phyloP scores from a whole-genome alignment of 257 asterid genomes.

The Echium plantagineum region DNA sequence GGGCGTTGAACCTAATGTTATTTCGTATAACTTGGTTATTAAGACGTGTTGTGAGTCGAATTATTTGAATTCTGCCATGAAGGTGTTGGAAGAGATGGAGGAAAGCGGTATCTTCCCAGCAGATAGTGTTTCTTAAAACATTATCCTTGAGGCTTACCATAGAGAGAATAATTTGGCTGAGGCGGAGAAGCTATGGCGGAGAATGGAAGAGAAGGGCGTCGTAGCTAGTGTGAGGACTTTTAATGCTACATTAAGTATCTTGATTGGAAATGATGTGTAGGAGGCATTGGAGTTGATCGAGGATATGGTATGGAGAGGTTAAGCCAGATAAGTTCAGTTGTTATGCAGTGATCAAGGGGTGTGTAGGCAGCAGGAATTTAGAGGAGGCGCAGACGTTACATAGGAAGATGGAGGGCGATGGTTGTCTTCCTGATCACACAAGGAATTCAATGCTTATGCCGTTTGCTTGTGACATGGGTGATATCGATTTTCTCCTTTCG shows the following conservation, averaged over 20 bases:
- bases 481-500: conserved; percentile 25
- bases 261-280: conserved; percentile 18
- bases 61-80: conserved; percentile 26
- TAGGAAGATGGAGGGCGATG: conserved; percentile 17
- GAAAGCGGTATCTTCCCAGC: conserved; percentile 20
- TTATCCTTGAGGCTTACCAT: conserved; percentile 21
- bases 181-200: conserved; percentile 35
- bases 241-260: conserved; percentile 25
- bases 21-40: conserved; percentile 31
- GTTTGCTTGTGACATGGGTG: conserved; percentile 24
- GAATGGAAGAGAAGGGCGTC: conserved; percentile 36
- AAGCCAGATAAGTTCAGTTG: conserved; percentile 27
- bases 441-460: conserved; percentile 23
- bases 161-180: conserved; percentile 13
- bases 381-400: conserved; percentile 36
- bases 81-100: conserved; percentile 32
- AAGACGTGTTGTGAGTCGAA: conserved; percentile 29
- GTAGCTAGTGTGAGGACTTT: conserved; percentile 26
- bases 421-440: conserved; percentile 14
- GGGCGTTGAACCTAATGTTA: conserved; percentile 28
- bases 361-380: conserved; percentile 15
- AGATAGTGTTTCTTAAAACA: conserved; percentile 19
- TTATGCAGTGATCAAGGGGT: conserved; percentile 33
- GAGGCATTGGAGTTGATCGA: conserved; percentile 28
- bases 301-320: conserved; percentile 26